phyloP scores from a whole-genome alignment of 1,284 basidiomycete species.

The Ceratobasidium sp. region DNA sequence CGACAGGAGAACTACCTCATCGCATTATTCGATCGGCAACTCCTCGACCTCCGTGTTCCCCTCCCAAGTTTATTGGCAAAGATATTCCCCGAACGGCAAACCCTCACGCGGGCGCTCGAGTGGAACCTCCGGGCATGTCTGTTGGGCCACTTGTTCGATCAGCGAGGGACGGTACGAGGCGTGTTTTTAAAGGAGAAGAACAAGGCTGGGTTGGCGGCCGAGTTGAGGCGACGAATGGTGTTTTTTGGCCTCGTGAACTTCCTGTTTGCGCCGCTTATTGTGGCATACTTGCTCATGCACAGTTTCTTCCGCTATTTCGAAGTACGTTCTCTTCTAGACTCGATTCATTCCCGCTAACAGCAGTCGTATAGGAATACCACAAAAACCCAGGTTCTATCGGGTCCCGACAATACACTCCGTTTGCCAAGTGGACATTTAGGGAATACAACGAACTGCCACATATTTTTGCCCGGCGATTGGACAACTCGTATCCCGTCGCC shows the following conservation, averaged over 20 bases:
- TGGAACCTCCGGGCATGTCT: constrained; percentile 97
- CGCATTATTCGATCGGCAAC: constrained; percentile 95
- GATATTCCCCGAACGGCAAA: constrained; percentile 55
- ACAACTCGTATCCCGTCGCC: constrained; percentile 86
- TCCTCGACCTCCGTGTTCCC: constrained; percentile 87
- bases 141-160: constrained; percentile 92
- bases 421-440: constrained; percentile 97
- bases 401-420: constrained; percentile 89
- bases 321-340: constrained; percentile 54
- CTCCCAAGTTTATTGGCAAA: constrained; percentile 55
- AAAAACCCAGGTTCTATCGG: constrained; percentile 96
- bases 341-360: background rate
- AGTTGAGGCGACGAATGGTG: constrained; percentile 88
- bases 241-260: constrained; percentile 97
- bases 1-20: constrained; percentile 98
- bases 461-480: constrained; percentile 83
- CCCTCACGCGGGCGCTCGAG: constrained; percentile 88
- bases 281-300: constrained; percentile 95
- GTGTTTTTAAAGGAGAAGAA: constrained; percentile 89
- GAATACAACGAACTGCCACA: constrained; percentile 99
- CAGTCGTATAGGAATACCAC: constrained; percentile 85
- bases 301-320: constrained; percentile 99
- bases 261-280: constrained; percentile 95
- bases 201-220: constrained; percentile 77
- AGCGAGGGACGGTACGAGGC: constrained; percentile 84